Evolutionary conservation across 176 grass and related monocot genomes (phyloP).

Genomic region (Carex parvula): DNA sequence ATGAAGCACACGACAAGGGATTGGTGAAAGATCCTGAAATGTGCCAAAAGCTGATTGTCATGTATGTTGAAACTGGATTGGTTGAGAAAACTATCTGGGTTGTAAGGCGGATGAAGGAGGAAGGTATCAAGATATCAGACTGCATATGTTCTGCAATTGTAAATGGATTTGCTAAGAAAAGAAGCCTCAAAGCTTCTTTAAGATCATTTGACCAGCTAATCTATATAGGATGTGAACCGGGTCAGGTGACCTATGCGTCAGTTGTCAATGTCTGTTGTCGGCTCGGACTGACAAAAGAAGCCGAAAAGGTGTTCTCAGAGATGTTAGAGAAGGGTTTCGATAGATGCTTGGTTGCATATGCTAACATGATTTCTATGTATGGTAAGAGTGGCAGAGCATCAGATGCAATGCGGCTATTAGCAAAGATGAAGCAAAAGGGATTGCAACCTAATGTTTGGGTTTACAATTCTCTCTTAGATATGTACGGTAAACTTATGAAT

Average conservation of each 20-base stretch:
- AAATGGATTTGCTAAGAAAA: conserved; percentile 76
- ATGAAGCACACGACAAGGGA: conserved; percentile 50
- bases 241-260: conserved; percentile 86
- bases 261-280: conserved; percentile 83
- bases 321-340: conserved; percentile 81
- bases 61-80: conserved; percentile 57
- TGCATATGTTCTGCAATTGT: conserved; percentile 68
- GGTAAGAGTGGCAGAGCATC: conserved; percentile 58
- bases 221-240: conserved; percentile 58
- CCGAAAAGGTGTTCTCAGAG: conserved; percentile 58
- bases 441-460: conserved; percentile 75
- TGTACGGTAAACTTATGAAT: conserved; percentile 55
- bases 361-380: conserved; percentile 94
- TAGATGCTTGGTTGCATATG: conserved; percentile 73
- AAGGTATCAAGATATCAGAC: conserved; percentile 61
- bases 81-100: conserved; percentile 54
- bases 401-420: conserved; percentile 68
- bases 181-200: conserved; percentile 62
- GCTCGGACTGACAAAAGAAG: conserved; percentile 56
- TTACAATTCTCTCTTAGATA: conserved; percentile 94
- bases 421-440: conserved; percentile 83
- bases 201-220: conserved; percentile 56
- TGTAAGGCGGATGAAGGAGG: conserved; percentile 60
- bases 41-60: conserved; percentile 68
- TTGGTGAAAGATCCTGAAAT: conserved; percentile 68